These are phyloP conservation scores for Hericium coralloides DNA, from an alignment of 768 basidiomycete species.

Conservation along the genomic window DNA sequence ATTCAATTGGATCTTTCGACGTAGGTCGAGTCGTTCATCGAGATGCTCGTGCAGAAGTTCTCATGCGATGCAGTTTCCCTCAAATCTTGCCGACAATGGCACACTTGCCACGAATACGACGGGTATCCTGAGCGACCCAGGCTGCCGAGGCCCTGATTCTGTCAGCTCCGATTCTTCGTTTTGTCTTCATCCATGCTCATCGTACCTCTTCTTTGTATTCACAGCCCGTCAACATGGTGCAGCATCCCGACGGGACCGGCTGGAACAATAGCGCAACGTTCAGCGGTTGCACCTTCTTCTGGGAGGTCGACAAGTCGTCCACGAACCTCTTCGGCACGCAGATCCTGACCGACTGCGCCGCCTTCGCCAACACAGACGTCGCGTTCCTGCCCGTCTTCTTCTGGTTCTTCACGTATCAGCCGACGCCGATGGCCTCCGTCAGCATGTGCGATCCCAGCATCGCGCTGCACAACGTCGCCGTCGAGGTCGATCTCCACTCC, in stretches of 20 bases:
- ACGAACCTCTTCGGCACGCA: slow-evolving; percentile 33
- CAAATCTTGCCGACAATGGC: slow-evolving; percentile 30
- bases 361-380: slow-evolving; percentile 18
- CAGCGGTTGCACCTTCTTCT: slow-evolving; percentile 32
- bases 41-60: not conserved
- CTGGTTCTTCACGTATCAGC: slow-evolving; percentile 47
- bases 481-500: slow-evolving; percentile 34
- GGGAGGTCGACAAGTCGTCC: slow-evolving; percentile 31
- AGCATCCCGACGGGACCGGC: slow-evolving; percentile 20
- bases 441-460: slow-evolving; percentile 40
- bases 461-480: slow-evolving; percentile 35
- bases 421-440: slow-evolving; percentile 30
- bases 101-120: slow-evolving; percentile 41
- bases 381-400: slow-evolving; percentile 43
- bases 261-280: slow-evolving; percentile 38
- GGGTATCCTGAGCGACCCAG: slow-evolving; percentile 35
- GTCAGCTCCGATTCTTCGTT: slow-evolving; percentile 18
- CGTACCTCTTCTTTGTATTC: not conserved
- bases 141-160: slow-evolving; percentile 29
- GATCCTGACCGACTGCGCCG: slow-evolving; percentile 11
- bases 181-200: not conserved
- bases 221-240: slow-evolving; percentile 30
- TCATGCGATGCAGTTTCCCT: slow-evolving; percentile 26
- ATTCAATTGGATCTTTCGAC: slow-evolving; percentile 38
- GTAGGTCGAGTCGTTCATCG: slow-evolving; percentile 19